Percentiles rank a stretch among this genome's conserved stretches.
These are phyloP conservation scores for Populus davidiana DNA, from an alignment of 345 rosid species.

Conservation along the genomic window DNA sequence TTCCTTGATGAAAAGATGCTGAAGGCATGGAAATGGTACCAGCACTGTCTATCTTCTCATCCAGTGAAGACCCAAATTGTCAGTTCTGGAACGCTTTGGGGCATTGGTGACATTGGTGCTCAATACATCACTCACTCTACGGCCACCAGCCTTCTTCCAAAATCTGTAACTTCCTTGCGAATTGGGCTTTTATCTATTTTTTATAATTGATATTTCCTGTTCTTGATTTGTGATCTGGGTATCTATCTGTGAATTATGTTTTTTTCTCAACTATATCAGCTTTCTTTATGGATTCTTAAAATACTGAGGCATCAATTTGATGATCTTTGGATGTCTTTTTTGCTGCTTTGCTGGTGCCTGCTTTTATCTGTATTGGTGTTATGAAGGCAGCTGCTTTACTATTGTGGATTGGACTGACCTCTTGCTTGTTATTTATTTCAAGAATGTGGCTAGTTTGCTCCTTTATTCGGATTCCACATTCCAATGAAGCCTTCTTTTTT, in stretches of 20 bases:
- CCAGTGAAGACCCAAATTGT: constrained; percentile 85
- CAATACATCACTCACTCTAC: constrained; percentile 83
- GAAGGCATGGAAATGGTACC: constrained; percentile 88
- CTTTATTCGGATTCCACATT: not conserved
- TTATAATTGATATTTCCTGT: not conserved
- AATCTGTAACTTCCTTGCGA: constrained; percentile 23
- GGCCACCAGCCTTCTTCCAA: constrained; percentile 43
- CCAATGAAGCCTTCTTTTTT: not conserved
- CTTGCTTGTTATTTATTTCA: not conserved
- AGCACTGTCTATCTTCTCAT: constrained; percentile 57
- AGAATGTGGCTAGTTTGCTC: not conserved
- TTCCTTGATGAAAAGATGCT: constrained; percentile 30
- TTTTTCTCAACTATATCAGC: not conserved
- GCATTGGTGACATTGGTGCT: constrained; percentile 80
- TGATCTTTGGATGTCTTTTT: not conserved
- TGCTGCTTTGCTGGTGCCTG: not conserved
- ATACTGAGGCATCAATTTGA: not conserved
- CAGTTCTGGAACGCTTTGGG: constrained; percentile 91
- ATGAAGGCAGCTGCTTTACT: not conserved
- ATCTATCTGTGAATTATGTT: not conserved
- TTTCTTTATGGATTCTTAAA: not conserved
- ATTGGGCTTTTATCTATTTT: constrained; percentile 4
- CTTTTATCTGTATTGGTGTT: not conserved
- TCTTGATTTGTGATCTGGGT: constrained; percentile 9
- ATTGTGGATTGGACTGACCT: not conserved